These are phyloP conservation scores for Saussurea involucrata DNA, from an alignment of 129 eudicot species.

Conservation along the genomic window DNA sequence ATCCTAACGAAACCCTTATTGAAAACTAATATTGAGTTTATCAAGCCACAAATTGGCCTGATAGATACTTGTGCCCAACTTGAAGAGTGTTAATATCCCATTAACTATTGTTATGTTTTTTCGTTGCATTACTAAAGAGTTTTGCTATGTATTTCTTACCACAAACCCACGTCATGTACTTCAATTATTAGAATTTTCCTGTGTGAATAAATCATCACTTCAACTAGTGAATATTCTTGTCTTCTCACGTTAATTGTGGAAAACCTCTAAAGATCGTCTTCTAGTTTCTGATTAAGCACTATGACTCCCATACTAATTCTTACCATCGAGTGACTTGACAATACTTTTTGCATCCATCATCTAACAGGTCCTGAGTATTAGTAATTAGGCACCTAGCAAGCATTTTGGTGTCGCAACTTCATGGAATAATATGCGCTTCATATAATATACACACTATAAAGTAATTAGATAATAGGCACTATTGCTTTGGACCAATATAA, in stretches of 20 bases:
- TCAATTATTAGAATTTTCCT: not conserved
- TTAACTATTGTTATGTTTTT: not conserved
- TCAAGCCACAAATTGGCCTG: not conserved
- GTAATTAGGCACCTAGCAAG: not conserved
- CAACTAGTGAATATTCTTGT: not conserved
- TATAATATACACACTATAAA: not conserved
- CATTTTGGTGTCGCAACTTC: not conserved
- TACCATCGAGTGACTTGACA: not conserved
- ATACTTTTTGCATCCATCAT: not conserved
- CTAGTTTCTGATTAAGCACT: not conserved
- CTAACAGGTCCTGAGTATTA: not conserved
- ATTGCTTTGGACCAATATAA: not conserved
- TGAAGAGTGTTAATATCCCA: conserved; percentile 3
- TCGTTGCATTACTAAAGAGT: not conserved
- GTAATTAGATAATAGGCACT: not conserved
- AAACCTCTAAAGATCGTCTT: not conserved
- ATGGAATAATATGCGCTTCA: not conserved
- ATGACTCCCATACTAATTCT: not conserved
- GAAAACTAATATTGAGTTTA: not conserved
- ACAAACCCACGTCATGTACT: not conserved
- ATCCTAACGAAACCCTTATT: not conserved
- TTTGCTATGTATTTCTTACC: not conserved
- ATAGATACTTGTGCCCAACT: not conserved
- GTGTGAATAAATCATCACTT: not conserved
- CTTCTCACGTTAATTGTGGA: not conserved